Evolutionary conservation across 257 asterid genomes (phyloP), one percentile per base, ranked within the genome.

Genomic region (Capsicum baccatum): DNA sequence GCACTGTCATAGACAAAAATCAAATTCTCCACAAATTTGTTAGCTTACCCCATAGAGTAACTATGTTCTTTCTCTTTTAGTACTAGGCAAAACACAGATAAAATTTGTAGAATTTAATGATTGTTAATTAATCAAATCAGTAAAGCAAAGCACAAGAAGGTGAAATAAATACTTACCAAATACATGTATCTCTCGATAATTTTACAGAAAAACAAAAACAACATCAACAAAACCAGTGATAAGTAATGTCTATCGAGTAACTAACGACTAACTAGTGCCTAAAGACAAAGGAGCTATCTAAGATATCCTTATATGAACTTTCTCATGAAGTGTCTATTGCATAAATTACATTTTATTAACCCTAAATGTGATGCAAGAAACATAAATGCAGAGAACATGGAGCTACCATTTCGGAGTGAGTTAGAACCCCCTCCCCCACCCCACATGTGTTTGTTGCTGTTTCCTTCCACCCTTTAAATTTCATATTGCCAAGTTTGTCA

Each of bases 381-480:
- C 26, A 26, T 26, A 26, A 26, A 67, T 50, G 26, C n/a, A 67
- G 79, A 33, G 85, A 83, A 83, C 63, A 79, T 71, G 57, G 39
- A 79, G 69, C 85, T 92, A 96, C 99, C 98, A 93, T 89, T 85
- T 96, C 98, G 80, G 97, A 92, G 88, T 94, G 98, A 64, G 98
- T 93, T 81, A 96, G 90, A 62, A 87, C 86, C 83, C 88, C 91
- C 91, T 91, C 97, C 91, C 93, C 26, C n/a, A n/a, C n/a, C n/a
- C n/a, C n/a, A n/a, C n/a, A 90, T 82, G 79, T 74, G 86, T 90
- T 88, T 84, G 84, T 87, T 56, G 87, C 86, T 17, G 90, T 85
- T 57, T 85, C 87, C 54, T 73, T 89, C 92, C 97, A 94, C 10
- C 99, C 98, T 85, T 92, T 95, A 83, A 94, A 68, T 85, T 92